Evolutionary conservation across 1,284 basidiomycete genomes (phyloP), one percentile per base, ranked within the genome.

Genomic region (Sphagnurus paluster): DNA sequence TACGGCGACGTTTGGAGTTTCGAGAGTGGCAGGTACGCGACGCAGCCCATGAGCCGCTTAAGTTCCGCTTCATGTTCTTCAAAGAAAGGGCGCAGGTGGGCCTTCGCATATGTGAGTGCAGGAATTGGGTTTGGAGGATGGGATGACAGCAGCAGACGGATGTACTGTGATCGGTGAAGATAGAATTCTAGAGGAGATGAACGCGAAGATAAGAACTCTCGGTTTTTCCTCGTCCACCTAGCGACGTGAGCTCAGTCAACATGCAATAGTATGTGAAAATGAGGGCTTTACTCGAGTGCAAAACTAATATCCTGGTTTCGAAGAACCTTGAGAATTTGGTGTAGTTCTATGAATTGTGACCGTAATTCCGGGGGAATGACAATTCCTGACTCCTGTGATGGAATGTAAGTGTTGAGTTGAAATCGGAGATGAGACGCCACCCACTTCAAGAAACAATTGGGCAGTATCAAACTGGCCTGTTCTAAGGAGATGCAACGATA

Each of bases 81-180:
- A 56, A 86, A 83, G 65, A 93, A 91, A 1, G 77, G 73, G 25
- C 77, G 71, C 49, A 98, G 76, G 63, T 75, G 80, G 48, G 61
- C 68, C 35, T 69, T 84, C 13, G 90, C 91, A 66, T 98, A 98
- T 1, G 70, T 65, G 34, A 96, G 74, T 1, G 93, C 93, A 9
- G 70, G 66, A 11, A 71, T 53, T 17, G 72, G 65, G 57, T 83
- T 66, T 26, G 80, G 74, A 36, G 75, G 77, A 53, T 79, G 70
- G 5, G 77, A 70, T 3, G 76, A 76, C 19, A 88, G 70, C 10
- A 91, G 75, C 2, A 93, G 70, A 4, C 80, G 81, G 41, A 94
- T 79, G 63, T 90, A 94, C 58, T 90, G 83, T 10, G 90, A 90
- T 20, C 91, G 87, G 60, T 96, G 92, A 14, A 96, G 79, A 61